These are phyloP conservation scores for Trichoderma sp. DNA, from an alignment of 2,329 filamentous ascomycete genomes.

Conservation along the genomic window DNA sequence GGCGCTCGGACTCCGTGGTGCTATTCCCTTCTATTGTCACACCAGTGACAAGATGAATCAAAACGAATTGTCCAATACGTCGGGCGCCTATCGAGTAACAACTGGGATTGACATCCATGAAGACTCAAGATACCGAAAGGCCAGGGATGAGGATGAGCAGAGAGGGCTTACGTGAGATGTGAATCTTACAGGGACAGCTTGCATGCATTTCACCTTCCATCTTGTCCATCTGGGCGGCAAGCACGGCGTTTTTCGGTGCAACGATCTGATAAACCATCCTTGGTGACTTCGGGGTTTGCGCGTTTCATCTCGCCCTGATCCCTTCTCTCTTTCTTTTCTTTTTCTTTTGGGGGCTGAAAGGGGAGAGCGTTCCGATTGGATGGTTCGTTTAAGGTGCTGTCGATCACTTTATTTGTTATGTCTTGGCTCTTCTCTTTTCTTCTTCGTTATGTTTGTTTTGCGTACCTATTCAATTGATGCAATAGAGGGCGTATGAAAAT, in stretches of 20 bases:
- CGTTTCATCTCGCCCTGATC: not conserved
- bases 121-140: not conserved
- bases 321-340: not conserved
- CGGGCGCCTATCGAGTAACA: not conserved
- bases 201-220: not conserved
- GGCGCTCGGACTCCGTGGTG: not conserved
- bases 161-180: not conserved
- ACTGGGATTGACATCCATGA: not conserved
- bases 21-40: not conserved
- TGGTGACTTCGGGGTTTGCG: too few species aligned
- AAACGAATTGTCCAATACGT: not conserved
- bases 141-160: not conserved
- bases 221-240: not conserved
- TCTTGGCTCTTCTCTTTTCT: not conserved
- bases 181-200: not conserved
- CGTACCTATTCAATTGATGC: not conserved
- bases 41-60: not conserved
- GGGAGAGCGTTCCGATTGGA: not conserved
- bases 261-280: not conserved
- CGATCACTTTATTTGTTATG: not conserved
- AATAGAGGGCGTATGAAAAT: not conserved
- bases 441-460: not conserved
- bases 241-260: not conserved
- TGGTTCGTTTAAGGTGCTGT: not conserved
- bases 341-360: not conserved